Conservation (phyloP, 768 basidiomycete genomes). For the Cystobasidium ongulense region DNA sequence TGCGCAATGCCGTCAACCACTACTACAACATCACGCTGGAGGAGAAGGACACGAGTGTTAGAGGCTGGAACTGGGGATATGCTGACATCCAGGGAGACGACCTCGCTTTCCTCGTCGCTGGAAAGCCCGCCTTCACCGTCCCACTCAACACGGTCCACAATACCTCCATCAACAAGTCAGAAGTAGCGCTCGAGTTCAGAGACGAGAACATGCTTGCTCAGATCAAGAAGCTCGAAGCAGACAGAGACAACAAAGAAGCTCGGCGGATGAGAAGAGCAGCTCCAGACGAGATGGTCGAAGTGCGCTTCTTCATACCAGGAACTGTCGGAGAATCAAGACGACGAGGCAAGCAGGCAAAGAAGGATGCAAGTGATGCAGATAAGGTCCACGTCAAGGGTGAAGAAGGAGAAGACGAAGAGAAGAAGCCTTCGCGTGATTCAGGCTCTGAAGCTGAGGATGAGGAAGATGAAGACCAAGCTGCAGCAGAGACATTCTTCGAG, state of each 20-base stretch:
- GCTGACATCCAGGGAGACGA: conserved; percentile 91
- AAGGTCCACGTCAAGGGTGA: conserved; percentile 58
- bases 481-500: conserved; percentile 95
- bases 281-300: conserved; percentile 84
- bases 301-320: conserved; percentile 93
- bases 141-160: conserved; percentile 81
- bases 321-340: conserved; percentile 50
- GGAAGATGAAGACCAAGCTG: conserved; percentile 69
- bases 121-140: conserved; percentile 76
- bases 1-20: conserved; percentile 71
- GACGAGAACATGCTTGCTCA: conserved; percentile 36
- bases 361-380: conserved; percentile 52
- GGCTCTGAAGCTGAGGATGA: conserved; percentile 36
- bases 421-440: conserved; percentile 34
- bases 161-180: conserved; percentile 93
- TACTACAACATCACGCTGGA: conserved; percentile 80
- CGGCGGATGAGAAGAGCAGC: conserved; percentile 44
- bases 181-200: conserved; percentile 92
- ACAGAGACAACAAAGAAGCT: conserved; percentile 33
- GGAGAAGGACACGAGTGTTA: conserved; percentile 72
- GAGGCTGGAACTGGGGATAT: conserved; percentile 98
- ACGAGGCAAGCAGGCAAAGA: conserved; percentile 54
- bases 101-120: conserved; percentile 78
- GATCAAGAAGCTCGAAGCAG: conserved; percentile 49
- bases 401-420: conserved; percentile 39